Evolutionary conservation across 2,329 filamentous ascomycete species (phyloP), one percentile per base, ranked within the genome.

Genomic region (Xylaria sp.): DNA sequence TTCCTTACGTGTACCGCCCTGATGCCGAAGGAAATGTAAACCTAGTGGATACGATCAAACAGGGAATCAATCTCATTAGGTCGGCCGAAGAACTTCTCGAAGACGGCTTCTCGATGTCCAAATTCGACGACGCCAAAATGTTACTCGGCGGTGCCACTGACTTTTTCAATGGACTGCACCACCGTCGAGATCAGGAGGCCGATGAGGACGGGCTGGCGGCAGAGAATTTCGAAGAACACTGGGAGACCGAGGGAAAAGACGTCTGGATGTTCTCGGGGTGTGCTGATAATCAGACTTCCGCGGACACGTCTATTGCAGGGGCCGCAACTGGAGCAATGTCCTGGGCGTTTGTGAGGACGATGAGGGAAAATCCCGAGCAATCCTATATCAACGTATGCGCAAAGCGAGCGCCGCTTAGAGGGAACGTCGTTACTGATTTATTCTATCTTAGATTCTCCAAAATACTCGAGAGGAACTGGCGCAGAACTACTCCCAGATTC

Each of bases 1-100:
- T 90, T 1, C 87, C 88, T 0, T 89, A 81, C 68, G 84, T 89
- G 23, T 89, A 86, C 74, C 85, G 86, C 28, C 82, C 82, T 3
- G 86, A 89, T 71, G 82, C 82, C 31, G 84, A 88, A 11, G 87
- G 87, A 48, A 86, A 87, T 65, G 81, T 89, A 64, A 85, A 81
- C 67, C 74, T 88, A 26, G 79, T 89, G 65, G 84, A 89, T 75
- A 87, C 87, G 56, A 72, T 89, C 38, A 82, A 85, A 69, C 78
- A 83, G 46, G 87, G 87, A 0, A 77, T 84, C 1, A 77, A 80
- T 17, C 80, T 89, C 23, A 78, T 87, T 2, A 75, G 78, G n/a
- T 83, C 85, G 57, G 88, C 87, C 1, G 78, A 79, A 10, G 74
- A 82, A 46, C 78, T 89, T 1, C 80, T 89, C 40, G 78, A 82